Evolutionary conservation across 257 asterid species (phyloP).

Genomic region (Solanum clarkiae): DNA sequence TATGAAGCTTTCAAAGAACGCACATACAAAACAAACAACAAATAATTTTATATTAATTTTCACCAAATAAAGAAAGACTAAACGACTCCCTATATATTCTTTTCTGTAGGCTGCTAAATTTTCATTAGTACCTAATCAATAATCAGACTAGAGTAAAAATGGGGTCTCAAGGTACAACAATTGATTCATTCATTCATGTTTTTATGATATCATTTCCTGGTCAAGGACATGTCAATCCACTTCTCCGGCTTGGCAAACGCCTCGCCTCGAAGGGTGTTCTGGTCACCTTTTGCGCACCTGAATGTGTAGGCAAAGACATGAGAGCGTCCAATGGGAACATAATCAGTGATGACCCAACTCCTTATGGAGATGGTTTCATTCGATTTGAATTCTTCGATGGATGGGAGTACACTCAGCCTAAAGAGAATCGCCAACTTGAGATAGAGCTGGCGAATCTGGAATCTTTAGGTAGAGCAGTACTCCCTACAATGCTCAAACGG

Average conservation of each 20-base stretch:
- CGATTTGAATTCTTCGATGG: slow-evolving; percentile 7
- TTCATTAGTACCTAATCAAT: neutral
- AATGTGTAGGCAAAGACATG: neutral
- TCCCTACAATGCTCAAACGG: neutral
- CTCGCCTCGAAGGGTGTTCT: slow-evolving; percentile 46
- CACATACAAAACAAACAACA: neutral
- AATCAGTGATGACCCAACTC: slow-evolving; percentile 1
- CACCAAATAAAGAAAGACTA: neutral
- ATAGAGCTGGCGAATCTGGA: neutral
- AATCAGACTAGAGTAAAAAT: neutral
- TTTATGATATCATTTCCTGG: slow-evolving; percentile 59
- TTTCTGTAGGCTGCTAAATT: neutral
- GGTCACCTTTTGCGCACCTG: slow-evolving; percentile 5
- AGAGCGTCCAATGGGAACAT: neutral
- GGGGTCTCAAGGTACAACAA: neutral
- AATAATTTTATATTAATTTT: no score
- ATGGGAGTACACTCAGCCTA: neutral
- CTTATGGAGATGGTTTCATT: neutral
- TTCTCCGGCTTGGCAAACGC: slow-evolving; percentile 55
- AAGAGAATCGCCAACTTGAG: neutral
- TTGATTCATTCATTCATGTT: slow-evolving; percentile 18
- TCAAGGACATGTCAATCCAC: slow-evolving; percentile 74
- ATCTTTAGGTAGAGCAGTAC: neutral
- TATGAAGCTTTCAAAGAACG: neutral
- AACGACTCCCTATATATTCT: neutral